phyloP scores from a whole-genome alignment of 768 basidiomycete species.

The Tubosaeta sp. region DNA sequence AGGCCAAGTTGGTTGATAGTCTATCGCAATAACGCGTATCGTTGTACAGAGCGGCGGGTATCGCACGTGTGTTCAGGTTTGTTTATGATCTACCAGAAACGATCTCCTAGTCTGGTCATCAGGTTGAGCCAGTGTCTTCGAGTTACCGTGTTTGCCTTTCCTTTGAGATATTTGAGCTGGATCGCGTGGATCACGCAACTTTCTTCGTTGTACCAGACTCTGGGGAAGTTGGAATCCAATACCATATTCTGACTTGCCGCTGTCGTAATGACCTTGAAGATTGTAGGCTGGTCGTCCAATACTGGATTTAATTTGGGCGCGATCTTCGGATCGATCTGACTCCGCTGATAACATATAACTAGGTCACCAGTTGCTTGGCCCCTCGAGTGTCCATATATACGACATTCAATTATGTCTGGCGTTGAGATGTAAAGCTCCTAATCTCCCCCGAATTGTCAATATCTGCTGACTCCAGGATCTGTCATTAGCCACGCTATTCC shows the following conservation, averaged over 20 bases:
- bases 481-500: slow-evolving; percentile 18
- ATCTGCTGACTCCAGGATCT: slow-evolving; percentile 2
- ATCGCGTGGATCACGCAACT: too few species aligned
- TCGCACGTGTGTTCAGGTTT: neutral
- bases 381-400: neutral
- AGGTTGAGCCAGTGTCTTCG: neutral
- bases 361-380: neutral
- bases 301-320: neutral
- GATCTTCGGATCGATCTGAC: neutral
- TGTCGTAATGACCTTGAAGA: too few species aligned
- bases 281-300: neutral
- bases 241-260: too few species aligned
- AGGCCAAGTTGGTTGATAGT: neutral
- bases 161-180: neutral
- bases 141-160: neutral
- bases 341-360: neutral
- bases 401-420: slow-evolving; percentile 43
- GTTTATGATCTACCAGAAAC: neutral
- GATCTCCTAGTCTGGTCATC: neutral
- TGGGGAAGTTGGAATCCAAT: too few species aligned
- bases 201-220: too few species aligned
- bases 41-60: neutral
- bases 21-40: neutral
- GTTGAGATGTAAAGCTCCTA: slow-evolving; percentile 54
- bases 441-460: neutral